A percentile compares a stretch with the other conserved stretches of the same genome.
These are phyloP conservation scores for Tulasnella sp. DNA, from an alignment of 768 basidiomycete species.

Conservation along the genomic window DNA sequence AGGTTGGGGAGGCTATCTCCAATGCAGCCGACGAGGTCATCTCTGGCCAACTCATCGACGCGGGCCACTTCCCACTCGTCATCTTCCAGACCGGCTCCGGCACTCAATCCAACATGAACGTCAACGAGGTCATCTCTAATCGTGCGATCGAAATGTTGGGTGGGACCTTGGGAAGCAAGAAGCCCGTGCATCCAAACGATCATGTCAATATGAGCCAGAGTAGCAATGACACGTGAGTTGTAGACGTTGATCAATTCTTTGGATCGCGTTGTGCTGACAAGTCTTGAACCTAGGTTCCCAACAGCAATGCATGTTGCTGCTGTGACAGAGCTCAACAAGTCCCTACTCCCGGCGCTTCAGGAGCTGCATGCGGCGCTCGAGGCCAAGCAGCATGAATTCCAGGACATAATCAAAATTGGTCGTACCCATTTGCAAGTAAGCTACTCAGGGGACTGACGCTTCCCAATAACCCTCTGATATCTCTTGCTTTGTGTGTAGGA, in stretches of 20 bases:
- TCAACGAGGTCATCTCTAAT: slow-evolving; percentile 98
- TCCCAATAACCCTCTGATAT: neutral
- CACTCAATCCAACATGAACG: slow-evolving; percentile 99
- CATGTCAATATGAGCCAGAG: slow-evolving; percentile 99
- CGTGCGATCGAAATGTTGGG: slow-evolving; percentile 95
- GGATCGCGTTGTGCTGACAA: neutral
- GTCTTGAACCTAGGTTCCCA: slow-evolving; percentile 58
- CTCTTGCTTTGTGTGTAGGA: slow-evolving; percentile 43
- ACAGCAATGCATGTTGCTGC: slow-evolving; percentile 99
- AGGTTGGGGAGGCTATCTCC: slow-evolving; percentile 79
- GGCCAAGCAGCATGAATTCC: slow-evolving; percentile 72
- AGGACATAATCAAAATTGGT: slow-evolving; percentile 94
- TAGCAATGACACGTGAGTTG: slow-evolving; percentile 88
- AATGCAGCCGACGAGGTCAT: slow-evolving; percentile 95
- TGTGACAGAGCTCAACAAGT: slow-evolving; percentile 71
- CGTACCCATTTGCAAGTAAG: slow-evolving; percentile 84
- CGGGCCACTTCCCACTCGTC: slow-evolving; percentile 81
- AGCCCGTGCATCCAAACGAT: slow-evolving; percentile 96
- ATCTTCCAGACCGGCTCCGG: slow-evolving; percentile 99
- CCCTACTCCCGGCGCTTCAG: slow-evolving; percentile 74
- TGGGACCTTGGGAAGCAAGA: slow-evolving; percentile 90
- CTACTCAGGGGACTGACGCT: neutral
- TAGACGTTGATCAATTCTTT: neutral
- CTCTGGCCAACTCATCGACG: slow-evolving; percentile 79
- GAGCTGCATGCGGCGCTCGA: slow-evolving; percentile 78